A percentile compares a stretch with the other conserved stretches of the same genome.
Evolutionary conservation across 148 eudicot genomes (phyloP).

Genomic region (Amaranthus palmeri): DNA sequence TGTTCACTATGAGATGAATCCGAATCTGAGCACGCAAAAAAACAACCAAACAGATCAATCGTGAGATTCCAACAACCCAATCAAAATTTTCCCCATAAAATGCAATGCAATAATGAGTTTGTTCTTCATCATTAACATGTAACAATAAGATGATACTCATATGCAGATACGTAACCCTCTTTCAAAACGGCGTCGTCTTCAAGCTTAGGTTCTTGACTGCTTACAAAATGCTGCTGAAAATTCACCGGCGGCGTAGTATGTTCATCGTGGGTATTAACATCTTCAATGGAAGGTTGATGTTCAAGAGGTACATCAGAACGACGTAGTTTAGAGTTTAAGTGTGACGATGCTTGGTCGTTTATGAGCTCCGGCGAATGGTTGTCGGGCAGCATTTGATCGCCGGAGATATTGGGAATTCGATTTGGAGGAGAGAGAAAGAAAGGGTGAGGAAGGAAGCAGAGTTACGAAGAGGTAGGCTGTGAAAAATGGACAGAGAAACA

Average conservation of each 20-base stretch:
- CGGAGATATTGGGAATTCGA: conserved; percentile 10
- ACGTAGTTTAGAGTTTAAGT: conserved; percentile 7
- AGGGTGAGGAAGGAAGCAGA: background rate
- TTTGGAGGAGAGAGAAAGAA: conserved; percentile 4
- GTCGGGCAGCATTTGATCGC: conserved; percentile 27
- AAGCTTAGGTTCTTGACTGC: background rate
- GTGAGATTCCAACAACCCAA: conserved; percentile 9
- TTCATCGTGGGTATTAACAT: background rate
- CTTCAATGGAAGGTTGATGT: no score
- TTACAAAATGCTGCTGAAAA: background rate
- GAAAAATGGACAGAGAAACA: background rate
- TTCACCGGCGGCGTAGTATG: background rate
- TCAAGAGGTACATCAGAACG: background rate
- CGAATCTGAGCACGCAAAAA: conserved; percentile 21
- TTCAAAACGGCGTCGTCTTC: conserved; percentile 1
- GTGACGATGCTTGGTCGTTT: conserved; percentile 17
- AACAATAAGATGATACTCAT: background rate
- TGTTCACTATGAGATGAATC: conserved; percentile 10
- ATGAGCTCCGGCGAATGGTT: conserved; percentile 13
- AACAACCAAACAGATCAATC: conserved; percentile 18
- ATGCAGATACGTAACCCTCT: conserved; percentile 4
- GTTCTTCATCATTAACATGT: background rate
- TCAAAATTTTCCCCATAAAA: background rate
- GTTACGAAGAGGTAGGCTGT: conserved; percentile 18
- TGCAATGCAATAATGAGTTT: background rate